Base-by-base conservation (phyloP, 495 filamentous ascomycete genomes). In the Neurospora sublineolata region DNA sequence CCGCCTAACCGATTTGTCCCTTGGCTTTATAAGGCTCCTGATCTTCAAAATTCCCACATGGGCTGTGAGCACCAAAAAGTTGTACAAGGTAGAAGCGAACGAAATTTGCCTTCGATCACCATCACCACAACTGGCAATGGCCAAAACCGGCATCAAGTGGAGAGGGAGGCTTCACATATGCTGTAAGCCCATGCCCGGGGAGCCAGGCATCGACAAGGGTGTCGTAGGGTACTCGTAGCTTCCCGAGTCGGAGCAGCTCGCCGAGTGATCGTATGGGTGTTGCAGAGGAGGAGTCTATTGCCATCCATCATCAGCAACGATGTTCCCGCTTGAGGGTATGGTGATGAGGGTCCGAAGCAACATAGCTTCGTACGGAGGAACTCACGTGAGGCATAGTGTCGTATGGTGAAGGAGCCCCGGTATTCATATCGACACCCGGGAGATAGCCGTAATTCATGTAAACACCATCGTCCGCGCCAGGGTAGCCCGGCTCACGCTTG, bases 231-330 rank as follows among this genome's bases (percentile, higher is more conserved):
- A 92, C 73, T 84, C 81, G 75, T 85, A 83, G 72, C 77, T 78
- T 67, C 87, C 81, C 80, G 84, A 77, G 81, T 91, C 82, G 76
- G 90, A 84, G 81, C 89, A 83, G 77, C 83, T 80, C 70, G 84
- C 82, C 70, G 92, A 94, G 76, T 90, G 89, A 74, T 94, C 92
- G 81, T 91, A 92, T 20, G 91, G 89, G 74, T 93, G 91, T 76
- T 89, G 90, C 77, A 96, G 87, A 77, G 93, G 88, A 82, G 93
- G 93, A 82, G 94, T 94, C 93, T 96, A 86, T 76, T 64, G 60
- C 69, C 76, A 76, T 72, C 76, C 79, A 80, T 77, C 78, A 79
- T 85, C 83, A 85, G 83, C 81, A 84, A 83, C 80, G 78, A 73
- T 76, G 77, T 77, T 81, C 76, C 78, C 77, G 78, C 71, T 70